Evolutionary conservation across 805 yeast genomes (phyloP).

Genomic region (Yamadazyma ubonensis): DNA sequence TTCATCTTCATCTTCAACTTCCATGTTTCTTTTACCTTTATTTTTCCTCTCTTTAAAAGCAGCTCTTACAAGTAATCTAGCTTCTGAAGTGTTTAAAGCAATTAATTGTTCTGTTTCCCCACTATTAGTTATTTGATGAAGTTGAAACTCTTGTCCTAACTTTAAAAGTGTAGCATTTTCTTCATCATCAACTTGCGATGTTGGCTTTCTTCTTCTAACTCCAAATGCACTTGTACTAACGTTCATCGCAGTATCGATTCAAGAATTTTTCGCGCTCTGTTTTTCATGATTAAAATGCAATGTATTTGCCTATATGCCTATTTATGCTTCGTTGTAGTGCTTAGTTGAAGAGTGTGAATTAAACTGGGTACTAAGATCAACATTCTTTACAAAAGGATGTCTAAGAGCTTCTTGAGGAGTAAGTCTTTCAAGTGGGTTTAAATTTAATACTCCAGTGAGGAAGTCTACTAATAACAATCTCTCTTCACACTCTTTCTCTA

Average conservation of each 20-base stretch:
- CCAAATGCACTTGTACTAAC: constrained; percentile 87
- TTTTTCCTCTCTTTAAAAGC: constrained; percentile 67
- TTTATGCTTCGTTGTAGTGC: constrained; percentile 4
- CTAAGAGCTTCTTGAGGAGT: constrained; percentile 92
- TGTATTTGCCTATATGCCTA: not conserved
- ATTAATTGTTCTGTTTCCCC: constrained; percentile 76
- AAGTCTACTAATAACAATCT: constrained; percentile 75
- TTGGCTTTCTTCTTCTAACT: constrained; percentile 67
- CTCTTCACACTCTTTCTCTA: constrained; percentile 72
- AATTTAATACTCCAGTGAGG: constrained; percentile 68
- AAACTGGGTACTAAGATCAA: constrained; percentile 4
- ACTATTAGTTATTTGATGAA: constrained; percentile 74
- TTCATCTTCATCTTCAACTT: constrained; percentile 33
- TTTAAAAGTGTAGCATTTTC: constrained; percentile 87
- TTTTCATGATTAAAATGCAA: no score
- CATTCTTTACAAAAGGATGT: constrained; percentile 76
- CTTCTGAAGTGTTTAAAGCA: constrained; percentile 85
- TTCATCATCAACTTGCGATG: constrained; percentile 72
- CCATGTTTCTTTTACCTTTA: constrained; percentile 35
- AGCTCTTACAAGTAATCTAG: constrained; percentile 84
- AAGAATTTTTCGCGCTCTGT: no score
- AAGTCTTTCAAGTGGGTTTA: constrained; percentile 93
- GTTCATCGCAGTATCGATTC: no score
- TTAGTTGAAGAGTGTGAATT: not conserved
- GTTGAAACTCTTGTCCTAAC: constrained; percentile 90